Base-by-base conservation (phyloP, 306 rosid genomes). In the Begonia loranthoides region DNA sequence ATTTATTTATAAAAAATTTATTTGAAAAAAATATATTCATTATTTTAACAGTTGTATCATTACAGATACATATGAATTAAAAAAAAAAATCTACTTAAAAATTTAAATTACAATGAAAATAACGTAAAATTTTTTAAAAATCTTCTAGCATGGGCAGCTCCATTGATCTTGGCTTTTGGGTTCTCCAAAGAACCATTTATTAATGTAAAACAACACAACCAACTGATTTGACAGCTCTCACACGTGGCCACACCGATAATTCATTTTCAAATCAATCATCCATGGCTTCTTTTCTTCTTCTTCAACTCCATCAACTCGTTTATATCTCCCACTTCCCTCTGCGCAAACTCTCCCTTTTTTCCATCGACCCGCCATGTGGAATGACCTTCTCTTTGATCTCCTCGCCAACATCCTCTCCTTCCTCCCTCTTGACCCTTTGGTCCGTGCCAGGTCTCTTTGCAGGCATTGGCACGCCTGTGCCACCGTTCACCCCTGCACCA, bases 401-500 rank as follows among this genome's bases (percentile, higher is more conserved):
- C 66, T 83, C 47, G 59, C 92, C 69, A 74, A 69, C 45, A 62
- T 83, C 79, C 83, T 83, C 81, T 78, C 79, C 56, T 63, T 65
- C 64, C 94, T 87, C 48, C 17, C 94, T 5, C 67, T 69, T 13
- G 93, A 81, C 17, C 72, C 95, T 11, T 62, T 84, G 44, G 94
- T 87, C 4, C 58, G 68, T 50, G 93, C 95, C 52, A 68, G 71
- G 55, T 66, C 95, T 10, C 19, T 71, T 44, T 84, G 88, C 64
- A 73, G 52, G 24, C 66, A 73, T 8, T 88, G 95, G 93, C 62
- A 75, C 17, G 41, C 64, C 2, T 73, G 84, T 45, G 57, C 57
- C 41, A 66, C 46, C 13, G 6, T 70, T 9, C 33, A 39, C 56
- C 69, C 68, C 13, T 13, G 41, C 11, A 43, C 15, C 48, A 52